phyloP scores from a whole-genome alignment of 2,329 filamentous ascomycete species.

The Trichocomaceae sp. region DNA sequence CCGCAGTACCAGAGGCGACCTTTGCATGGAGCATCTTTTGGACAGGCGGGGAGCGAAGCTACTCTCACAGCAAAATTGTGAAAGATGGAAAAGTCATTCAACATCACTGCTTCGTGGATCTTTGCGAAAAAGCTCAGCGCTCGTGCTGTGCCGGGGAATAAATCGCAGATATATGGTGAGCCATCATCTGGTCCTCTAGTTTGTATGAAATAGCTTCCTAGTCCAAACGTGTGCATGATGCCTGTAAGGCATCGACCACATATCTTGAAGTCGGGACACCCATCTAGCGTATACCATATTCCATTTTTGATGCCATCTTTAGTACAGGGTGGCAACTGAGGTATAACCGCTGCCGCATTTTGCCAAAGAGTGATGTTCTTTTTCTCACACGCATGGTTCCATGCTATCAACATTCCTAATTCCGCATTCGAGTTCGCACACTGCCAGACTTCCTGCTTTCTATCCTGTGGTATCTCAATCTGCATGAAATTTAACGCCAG shows the following conservation, averaged over 20 bases:
- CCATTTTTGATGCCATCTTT: conserved; percentile 8
- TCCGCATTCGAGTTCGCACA: conserved; percentile 1
- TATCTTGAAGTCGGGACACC: conserved; percentile 1
- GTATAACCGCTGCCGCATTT: conserved; percentile 5
- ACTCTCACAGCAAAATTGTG: conserved; percentile 3
- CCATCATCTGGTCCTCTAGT: conserved; percentile 1
- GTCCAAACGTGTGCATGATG: not conserved
- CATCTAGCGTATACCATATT: conserved; percentile 6
- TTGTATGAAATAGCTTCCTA: conserved; percentile 4
- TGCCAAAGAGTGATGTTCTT: conserved; percentile 6
- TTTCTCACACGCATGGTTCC: conserved; percentile 5
- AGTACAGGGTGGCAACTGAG: not conserved
- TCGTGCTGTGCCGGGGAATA: not conserved
- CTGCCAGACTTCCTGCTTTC: conserved; percentile 5
- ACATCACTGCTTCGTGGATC: conserved; percentile 3
- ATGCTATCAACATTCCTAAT: conserved; percentile 4
- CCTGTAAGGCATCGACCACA: conserved; percentile 9
- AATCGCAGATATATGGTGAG: conserved; percentile 6
- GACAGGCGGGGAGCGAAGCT: not conserved
- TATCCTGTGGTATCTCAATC: not conserved
- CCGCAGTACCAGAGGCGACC: conserved; percentile 9
- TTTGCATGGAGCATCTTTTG: not conserved
- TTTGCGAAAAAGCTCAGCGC: conserved; percentile 3
- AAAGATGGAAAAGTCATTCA: conserved; percentile 5
- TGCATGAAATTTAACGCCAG: conserved; percentile 7